These are phyloP conservation scores for Zasmidium citrigriseum DNA, from an alignment of 2,329 filamentous ascomycete genomes.

Conservation along the genomic window DNA sequence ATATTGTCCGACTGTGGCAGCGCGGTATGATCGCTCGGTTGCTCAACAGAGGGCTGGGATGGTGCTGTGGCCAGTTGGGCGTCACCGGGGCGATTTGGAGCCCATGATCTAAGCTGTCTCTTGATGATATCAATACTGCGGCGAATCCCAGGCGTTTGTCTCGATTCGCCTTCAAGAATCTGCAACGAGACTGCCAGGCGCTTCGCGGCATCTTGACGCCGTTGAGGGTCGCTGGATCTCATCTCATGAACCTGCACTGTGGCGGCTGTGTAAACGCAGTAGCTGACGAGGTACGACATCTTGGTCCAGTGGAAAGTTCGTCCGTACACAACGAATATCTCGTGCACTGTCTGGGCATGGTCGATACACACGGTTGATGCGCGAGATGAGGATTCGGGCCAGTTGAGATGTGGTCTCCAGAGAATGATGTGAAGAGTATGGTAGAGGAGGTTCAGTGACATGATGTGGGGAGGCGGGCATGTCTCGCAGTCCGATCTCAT, in stretches of 20 bases:
- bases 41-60: too few species aligned
- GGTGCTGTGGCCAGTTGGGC: neutral
- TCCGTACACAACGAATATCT: conserved; percentile 4
- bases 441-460: conserved; percentile 7
- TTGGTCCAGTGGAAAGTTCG: conserved; percentile 4
- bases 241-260: conserved; percentile 4
- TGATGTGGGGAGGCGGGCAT: conserved; percentile 5
- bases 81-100: neutral
- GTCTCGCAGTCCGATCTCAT: neutral
- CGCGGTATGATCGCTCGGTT: too few species aligned
- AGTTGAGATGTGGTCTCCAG: conserved; percentile 2
- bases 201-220: conserved; percentile 4
- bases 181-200: neutral
- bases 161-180: conserved; percentile 1
- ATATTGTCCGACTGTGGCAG: too few species aligned
- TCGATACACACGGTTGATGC: neutral
- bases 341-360: conserved; percentile 1
- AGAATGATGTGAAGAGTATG: conserved; percentile 3
- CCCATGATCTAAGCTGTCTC: neutral
- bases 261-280: conserved; percentile 7
- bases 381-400: neutral
- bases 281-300: conserved; percentile 8
- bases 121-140: conserved; percentile 8
- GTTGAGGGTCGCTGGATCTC: neutral
- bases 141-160: conserved; percentile 7